Base-by-base conservation (phyloP, 306 rosid genomes). In the Mimosa pudica region DNA sequence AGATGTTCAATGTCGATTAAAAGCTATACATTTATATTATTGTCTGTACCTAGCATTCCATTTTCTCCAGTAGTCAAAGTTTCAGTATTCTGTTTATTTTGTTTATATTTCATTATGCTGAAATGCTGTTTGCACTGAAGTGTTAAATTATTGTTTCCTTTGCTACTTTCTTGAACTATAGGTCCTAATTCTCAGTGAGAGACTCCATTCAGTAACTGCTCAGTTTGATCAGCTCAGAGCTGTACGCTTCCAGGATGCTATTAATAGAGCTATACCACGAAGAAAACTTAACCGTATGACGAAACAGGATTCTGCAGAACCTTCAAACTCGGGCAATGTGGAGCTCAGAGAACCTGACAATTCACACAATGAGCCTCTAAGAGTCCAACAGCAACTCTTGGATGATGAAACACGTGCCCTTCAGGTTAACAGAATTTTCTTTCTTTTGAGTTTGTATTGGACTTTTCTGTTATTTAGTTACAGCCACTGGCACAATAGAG, bases 201-300 rank as follows among this genome's bases (percentile, higher is more conserved):
- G 85, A 63, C 99, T 95, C 57, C 99, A 95, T 87, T 83, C 92
- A 32, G 96, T 95, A 70, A 91, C 98, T 8, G 70, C 92, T 77
- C 93, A 85, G 82, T 95, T 91, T 88, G 99, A 95, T 91, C 89
- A 87, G 92, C 96, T 95, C 61, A 90, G 99, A 82, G 97, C 99
- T 70, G 85, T 82, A 78, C 99, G 98, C 57, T 91, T 95, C 84
- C 97, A 91, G 83, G 98, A 93, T 71, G 87, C 89, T 83, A 90
- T 95, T 82, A 95, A 84, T 74, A 91, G 83, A 85, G 93, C 94
- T 79, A 87, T 77, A 45, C 96, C 98, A 51, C 86, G 97, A 80
- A 85, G 93, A 89, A 93, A 89, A 82, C 87, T 81, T 24, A 89
- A 85, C 33, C 94, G 80, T 33, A 74, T 77, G 36, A 66, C 85